Base-by-base conservation (phyloP, 768 basidiomycete genomes). In the Agrocybe praecox region DNA sequence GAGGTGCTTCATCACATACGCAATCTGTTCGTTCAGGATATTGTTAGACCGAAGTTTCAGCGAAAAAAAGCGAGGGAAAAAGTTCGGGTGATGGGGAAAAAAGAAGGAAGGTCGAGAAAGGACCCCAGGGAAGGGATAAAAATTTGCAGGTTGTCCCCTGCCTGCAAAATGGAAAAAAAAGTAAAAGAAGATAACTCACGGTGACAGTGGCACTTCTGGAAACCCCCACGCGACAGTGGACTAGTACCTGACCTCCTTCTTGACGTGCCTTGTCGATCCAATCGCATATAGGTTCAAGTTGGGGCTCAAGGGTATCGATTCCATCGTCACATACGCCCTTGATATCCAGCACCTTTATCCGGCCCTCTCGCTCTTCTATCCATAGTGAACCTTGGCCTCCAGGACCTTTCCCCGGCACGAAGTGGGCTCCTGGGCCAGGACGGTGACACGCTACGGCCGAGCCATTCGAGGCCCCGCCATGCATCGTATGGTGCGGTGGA, bases 191-290 rank as follows among this genome's bases (percentile, higher is more conserved):
- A 15, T 21, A 21, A 83, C 86, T 70, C 65, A 89, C 88, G 59
- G 91, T 91, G 58, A 98, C 94, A 29, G 94, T 96, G 24, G 96
- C 96, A 66, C 90, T 93, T 58, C 96, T 77, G 44, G 90, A 92
- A 43, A 98, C 96, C n/a, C 96, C 96, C n/a, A 98, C 96, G n/a
- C 95, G 83, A 72, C 96, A 98, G 72, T 98, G 96, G 8, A 98
- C 94, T 50, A 98, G 80, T 32, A 96, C 89, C 67, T 91, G 90
- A 2, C 96, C 96, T 7, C 96, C 95, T 49, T 87, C 82, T 32
- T 75, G 71, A 40, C 93, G 77, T 43, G 94, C 96, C 49, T 83
- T 80, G 65, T 96, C 94, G 63, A 98, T 98, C 92, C 95, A 98
- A 46, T 88, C 89, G 67, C 94, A 94, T 42, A 96, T 91, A 2